Evolutionary conservation across 2,329 filamentous ascomycete species (phyloP).

Genomic region (Juglanconis sp.): DNA sequence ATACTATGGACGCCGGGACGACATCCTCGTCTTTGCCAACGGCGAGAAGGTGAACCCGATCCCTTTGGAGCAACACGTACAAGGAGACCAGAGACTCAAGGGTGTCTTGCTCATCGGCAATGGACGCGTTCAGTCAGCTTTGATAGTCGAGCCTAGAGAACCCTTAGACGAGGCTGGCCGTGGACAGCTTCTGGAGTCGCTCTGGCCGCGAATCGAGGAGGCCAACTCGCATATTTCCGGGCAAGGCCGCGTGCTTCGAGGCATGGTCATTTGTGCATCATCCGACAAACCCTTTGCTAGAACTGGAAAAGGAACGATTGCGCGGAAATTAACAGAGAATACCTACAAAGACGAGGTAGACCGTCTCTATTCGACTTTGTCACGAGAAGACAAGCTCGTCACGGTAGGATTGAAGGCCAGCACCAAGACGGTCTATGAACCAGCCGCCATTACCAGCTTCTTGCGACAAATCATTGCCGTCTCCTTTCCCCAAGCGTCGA

Average conservation of each 20-base stretch:
- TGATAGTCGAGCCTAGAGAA: conserved; percentile 33
- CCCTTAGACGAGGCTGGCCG: neutral
- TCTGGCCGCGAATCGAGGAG: conserved; percentile 9
- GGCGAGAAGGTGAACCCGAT: conserved; percentile 44
- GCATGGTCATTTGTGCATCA: conserved; percentile 18
- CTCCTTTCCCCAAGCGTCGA: neutral
- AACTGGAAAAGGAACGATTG: conserved; percentile 22
- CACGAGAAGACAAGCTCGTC: neutral
- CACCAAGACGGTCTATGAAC: neutral
- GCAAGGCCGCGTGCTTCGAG: conserved; percentile 19
- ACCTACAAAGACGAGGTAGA: conserved; percentile 21
- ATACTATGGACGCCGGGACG: conserved; percentile 37
- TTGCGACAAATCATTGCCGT: neutral
- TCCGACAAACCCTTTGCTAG: conserved; percentile 21
- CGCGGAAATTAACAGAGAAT: conserved; percentile 22
- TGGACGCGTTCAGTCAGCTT: conserved; percentile 30
- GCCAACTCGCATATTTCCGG: conserved; percentile 19
- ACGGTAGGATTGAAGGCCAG: neutral
- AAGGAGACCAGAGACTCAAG: conserved; percentile 28
- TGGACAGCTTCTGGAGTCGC: conserved; percentile 10
- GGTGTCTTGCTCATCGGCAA: conserved; percentile 33
- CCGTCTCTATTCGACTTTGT: conserved; percentile 12
- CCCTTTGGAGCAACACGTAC: conserved; percentile 34
- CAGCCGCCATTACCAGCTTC: neutral
- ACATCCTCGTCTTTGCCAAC: conserved; percentile 42